Evolutionary conservation across 2,329 filamentous ascomycete species (phyloP).

Genomic region (Arthrobotrys sinensis): DNA sequence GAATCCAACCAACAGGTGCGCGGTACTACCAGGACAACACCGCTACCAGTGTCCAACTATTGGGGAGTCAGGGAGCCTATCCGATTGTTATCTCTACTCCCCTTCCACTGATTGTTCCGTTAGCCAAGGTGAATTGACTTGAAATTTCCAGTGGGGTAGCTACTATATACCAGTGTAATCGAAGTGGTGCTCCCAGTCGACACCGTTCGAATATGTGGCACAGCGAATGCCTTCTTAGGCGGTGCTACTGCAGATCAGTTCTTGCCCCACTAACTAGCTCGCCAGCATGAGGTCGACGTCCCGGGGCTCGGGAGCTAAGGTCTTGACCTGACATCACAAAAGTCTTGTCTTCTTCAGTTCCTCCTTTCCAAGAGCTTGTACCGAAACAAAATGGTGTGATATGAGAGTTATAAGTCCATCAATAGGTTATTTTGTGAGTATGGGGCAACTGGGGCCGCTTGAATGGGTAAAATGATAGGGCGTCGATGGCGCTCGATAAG

Average conservation of each 20-base stretch:
- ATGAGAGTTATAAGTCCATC: constrained; percentile 38
- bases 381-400: constrained; percentile 23
- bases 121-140: not conserved
- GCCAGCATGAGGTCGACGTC: not conserved
- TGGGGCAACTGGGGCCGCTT: constrained; percentile 25
- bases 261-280: constrained; percentile 1
- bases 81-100: constrained; percentile 26
- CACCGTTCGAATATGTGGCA: not conserved
- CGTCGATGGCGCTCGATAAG: constrained; percentile 19
- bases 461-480: constrained; percentile 41
- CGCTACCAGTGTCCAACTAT: constrained; percentile 35
- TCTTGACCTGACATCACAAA: constrained; percentile 4
- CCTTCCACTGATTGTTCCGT: not conserved
- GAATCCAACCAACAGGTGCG: constrained; percentile 43
- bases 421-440: constrained; percentile 33
- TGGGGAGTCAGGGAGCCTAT: constrained; percentile 44
- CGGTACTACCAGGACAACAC: constrained; percentile 22
- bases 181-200: not conserved
- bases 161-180: not conserved
- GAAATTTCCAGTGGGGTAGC: not conserved
- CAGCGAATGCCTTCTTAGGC: not conserved
- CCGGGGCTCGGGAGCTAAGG: constrained; percentile 27
- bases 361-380: constrained; percentile 4
- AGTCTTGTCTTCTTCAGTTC: constrained; percentile 2
- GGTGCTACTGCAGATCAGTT: not conserved